Evolutionary conservation across 225 moss, liverwort and hornwort genomes (phyloP), one percentile per base, ranked within the genome.

Genomic region (Rhytidiadelphus loreus): DNA sequence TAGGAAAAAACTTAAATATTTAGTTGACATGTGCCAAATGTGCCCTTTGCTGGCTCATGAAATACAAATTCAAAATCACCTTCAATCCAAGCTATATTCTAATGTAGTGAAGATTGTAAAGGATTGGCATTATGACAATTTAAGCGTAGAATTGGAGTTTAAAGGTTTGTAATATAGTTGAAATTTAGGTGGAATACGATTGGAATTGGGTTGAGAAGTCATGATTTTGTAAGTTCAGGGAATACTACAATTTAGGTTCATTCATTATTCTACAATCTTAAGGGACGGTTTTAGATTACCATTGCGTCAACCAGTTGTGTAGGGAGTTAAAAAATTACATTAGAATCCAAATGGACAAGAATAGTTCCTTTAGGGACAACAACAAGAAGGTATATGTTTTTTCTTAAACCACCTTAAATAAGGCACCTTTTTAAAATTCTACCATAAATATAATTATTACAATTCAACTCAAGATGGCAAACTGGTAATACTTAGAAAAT

Each of bases 1-100:
- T 37, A 48, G 4, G 11, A 19, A 18, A 46, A 72, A 30, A 71
- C 6, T 72, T 16, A 6, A 32, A 30, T 18, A 48, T 30, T 30
- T 19, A 18, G 4, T 1, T 1, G 4, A 50, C 7, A 20, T 52
- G 77, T 55, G 6, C 0, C 0, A 0, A 56, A 9, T 0, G 0
- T 9, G 9, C 3, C 37, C 3, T 35, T 16, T 5, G 6, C n/a
- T n/a, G n/a, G n/a, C 2, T 55, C 37, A 4, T 0, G 0, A 55
- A 20, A 52, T 52, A 14, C 14, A 77, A 23, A 53, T 32, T 52
- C 12, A 18, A 20, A 53, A 76, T 55, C 14, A 53, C 23, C 5
- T 37, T 77, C 2, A 52, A 8, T 35, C 9, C 2, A 15, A 72
- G 10, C 0, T 72, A 2, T 7, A n/a, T n/a, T 56, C 2, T 78